A percentile compares a stretch with the other conserved stretches of the same genome.
These are phyloP conservation scores for Dictyostelium brefeldianum DNA, from an alignment of 78 protist genomes.

Conservation along the genomic window DNA sequence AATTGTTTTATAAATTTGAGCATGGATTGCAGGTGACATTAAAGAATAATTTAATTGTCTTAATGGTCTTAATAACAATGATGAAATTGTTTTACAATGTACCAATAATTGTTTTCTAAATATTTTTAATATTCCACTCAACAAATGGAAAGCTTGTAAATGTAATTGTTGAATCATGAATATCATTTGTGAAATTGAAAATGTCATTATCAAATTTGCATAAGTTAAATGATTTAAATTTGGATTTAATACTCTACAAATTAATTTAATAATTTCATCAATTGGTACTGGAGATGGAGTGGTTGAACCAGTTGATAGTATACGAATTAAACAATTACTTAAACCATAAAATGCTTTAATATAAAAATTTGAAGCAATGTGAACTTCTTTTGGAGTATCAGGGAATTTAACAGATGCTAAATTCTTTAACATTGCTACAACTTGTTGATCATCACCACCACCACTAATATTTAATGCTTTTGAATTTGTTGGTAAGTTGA, in stretches of 20 bases:
- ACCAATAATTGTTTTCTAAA: conserved; percentile 56
- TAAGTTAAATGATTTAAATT: conserved; percentile 26
- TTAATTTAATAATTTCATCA: conserved; percentile 51
- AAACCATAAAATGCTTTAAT: conserved; percentile 19
- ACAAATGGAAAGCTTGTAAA: conserved; percentile 5
- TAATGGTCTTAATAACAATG: conserved; percentile 50
- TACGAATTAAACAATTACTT: conserved; percentile 6
- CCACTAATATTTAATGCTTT: conserved; percentile 24
- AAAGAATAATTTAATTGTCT: conserved; percentile 2
- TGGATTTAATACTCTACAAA: conserved; percentile 57
- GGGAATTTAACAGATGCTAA: conserved; percentile 12
- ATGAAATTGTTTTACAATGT: conserved; percentile 30
- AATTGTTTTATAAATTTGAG: conserved; percentile 13
- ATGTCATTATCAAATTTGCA: conserved; percentile 4
- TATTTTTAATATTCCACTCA: not conserved
- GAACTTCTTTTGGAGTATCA: not conserved
- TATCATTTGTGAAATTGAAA: conserved; percentile 22
- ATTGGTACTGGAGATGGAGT: conserved; percentile 53
- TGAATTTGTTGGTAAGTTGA: not conserved
- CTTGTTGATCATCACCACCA: too few relatives aligned
- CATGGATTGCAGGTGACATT: conserved; percentile 27
- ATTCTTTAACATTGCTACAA: conserved; percentile 3
- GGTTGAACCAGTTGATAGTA: conserved; percentile 4
- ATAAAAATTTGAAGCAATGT: not conserved
- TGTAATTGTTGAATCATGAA: conserved; percentile 22